Base-by-base conservation (phyloP, 2,329 filamentous ascomycete species). In the Hansfordia pulvinata region DNA sequence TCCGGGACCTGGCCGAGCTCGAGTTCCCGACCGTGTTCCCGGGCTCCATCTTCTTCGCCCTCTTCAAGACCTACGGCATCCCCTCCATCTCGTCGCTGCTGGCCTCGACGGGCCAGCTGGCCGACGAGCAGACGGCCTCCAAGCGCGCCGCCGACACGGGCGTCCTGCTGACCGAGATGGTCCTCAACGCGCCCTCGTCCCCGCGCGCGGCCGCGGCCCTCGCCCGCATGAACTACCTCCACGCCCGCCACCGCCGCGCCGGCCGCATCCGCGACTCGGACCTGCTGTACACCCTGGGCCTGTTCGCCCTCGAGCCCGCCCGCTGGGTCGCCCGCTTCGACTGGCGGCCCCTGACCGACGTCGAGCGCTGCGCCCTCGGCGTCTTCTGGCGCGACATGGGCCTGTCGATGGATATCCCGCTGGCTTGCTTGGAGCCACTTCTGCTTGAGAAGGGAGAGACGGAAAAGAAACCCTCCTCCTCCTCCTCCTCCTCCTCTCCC, bases 321-420 rank as follows among this genome's bases (percentile, higher is more conserved):
- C 30, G 35, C 22, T 43, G 40, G 40, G 33, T 43, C 29, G 36
- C 37, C 10, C 33, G 31, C 13, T 40, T 37, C 29, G 37, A 41
- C 15, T 43, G 40, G 40, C 37, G 40, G 15, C 21, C 30, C 10
- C 20, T 40, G 27, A 36, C 40, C 6, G 19, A 25, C 3, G 25
- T 43, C 22, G 40, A 43, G 33, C 33, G 32, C 20, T 32, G 37
- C 17, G 40, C 40, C 10, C 33, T 35, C 17, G 32, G 34, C 18
- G 30, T 38, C 14, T 43, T 36, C 30, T 43, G 40, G 40, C 32
- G 36, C 19, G 38, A 41, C 31, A 30, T 43, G 16, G 38, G 37
- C 10, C 32, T 34, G 25, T 34, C 37, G 25, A 43, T 43, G 40
- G 40, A n/a, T n/a, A n/a, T n/a, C n/a, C n/a, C n/a, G n/a, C n/a